Conservation (phyloP, 371 early-diverging fungal species). For the Mucor racemosus region DNA sequence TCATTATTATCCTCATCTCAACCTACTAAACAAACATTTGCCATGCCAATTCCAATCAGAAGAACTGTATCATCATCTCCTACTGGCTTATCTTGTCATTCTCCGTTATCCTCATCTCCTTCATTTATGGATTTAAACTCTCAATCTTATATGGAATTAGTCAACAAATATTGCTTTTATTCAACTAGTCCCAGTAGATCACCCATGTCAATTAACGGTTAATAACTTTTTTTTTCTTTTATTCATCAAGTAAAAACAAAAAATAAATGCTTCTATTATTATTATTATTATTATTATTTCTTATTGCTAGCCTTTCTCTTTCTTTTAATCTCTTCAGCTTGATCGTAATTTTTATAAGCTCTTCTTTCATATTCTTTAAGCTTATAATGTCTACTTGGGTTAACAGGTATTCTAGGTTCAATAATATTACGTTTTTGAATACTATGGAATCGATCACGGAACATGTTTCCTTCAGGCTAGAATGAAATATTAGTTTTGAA, state of each 20-base stretch:
- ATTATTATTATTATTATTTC: constrained; percentile 5
- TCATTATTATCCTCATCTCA: neutral
- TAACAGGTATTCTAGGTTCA: constrained; percentile 75
- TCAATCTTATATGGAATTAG: constrained; percentile 47
- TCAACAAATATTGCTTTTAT: constrained; percentile 61
- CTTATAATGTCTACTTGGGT: constrained; percentile 41
- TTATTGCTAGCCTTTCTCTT: constrained; percentile 14
- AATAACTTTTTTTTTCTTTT: constrained; percentile 7
- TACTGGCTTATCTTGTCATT: constrained; percentile 23
- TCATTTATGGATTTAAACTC: constrained; percentile 31
- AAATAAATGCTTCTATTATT: neutral
- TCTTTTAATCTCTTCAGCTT: constrained; percentile 27
- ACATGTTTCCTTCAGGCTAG: constrained; percentile 90
- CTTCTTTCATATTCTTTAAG: constrained; percentile 67
- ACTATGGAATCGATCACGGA: constrained; percentile 81
- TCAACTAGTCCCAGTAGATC: constrained; percentile 40
- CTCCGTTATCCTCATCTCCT: constrained; percentile 27
- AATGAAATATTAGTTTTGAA: neutral
- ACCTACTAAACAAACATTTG: neutral
- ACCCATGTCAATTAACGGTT: constrained; percentile 35
- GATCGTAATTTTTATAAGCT: constrained; percentile 52
- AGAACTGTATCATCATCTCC: constrained; percentile 16
- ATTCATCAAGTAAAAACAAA: neutral
- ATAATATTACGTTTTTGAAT: constrained; percentile 87
- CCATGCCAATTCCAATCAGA: constrained; percentile 23